These are phyloP conservation scores for Phialophora chinensis DNA, from an alignment of 2,329 filamentous ascomycete genomes.

Conservation along the genomic window DNA sequence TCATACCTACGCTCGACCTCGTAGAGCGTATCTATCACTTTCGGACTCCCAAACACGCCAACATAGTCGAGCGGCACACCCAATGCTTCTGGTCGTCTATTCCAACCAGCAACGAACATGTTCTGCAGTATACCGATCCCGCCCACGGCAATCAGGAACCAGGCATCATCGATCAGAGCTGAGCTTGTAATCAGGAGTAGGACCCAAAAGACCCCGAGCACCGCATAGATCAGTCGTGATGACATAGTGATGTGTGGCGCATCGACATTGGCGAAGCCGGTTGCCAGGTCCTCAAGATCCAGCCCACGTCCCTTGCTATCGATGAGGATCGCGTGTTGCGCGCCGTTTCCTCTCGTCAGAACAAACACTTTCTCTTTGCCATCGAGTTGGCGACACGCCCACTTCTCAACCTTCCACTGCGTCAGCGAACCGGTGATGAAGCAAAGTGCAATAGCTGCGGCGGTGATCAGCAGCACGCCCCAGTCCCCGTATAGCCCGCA, in stretches of 20 bases:
- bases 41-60: constrained; percentile 41
- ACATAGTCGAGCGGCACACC: constrained; percentile 43
- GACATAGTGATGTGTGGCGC: constrained; percentile 21
- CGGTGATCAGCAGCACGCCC: constrained; percentile 48
- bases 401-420: constrained; percentile 52
- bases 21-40: constrained; percentile 45
- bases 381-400: constrained; percentile 41
- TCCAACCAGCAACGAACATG: constrained; percentile 43
- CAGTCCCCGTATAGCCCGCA: constrained; percentile 44
- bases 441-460: constrained; percentile 45
- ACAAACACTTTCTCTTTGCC: constrained; percentile 39
- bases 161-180: constrained; percentile 44
- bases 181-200: constrained; percentile 47
- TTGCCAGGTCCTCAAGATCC: constrained; percentile 50
- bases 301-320: constrained; percentile 43
- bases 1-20: constrained; percentile 43
- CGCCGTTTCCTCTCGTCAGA: constrained; percentile 49
- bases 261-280: constrained; percentile 27
- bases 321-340: constrained; percentile 47
- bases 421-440: constrained; percentile 44
- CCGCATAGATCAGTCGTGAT: constrained; percentile 35
- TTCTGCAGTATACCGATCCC: constrained; percentile 50
- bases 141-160: constrained; percentile 48
- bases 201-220: constrained; percentile 46
- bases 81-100: constrained; percentile 41